Evolutionary conservation across 2,329 filamentous ascomycete species (phyloP).

Genomic region (Pleoardoris graminearum): DNA sequence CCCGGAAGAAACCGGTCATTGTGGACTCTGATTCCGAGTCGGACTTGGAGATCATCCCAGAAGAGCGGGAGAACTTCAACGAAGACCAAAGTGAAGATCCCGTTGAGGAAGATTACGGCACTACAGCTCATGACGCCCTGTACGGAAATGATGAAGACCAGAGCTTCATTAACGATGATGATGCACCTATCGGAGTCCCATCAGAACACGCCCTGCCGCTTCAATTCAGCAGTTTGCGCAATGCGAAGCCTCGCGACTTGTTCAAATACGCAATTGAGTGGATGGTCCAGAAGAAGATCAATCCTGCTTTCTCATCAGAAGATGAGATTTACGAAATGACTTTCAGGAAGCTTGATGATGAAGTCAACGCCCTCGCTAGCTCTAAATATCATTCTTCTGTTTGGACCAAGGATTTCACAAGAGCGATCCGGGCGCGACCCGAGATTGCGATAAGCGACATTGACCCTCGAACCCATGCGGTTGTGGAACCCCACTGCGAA

Average conservation of each 20-base stretch:
- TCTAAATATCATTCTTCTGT: slow-evolving; percentile 73
- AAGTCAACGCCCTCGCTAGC: slow-evolving; percentile 67
- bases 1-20: slow-evolving; percentile 25
- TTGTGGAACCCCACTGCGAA: slow-evolving; percentile 56
- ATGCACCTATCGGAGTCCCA: slow-evolving; percentile 56
- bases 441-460: not conserved
- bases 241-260: slow-evolving; percentile 70
- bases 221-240: slow-evolving; percentile 67
- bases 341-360: slow-evolving; percentile 72
- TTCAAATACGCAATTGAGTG: slow-evolving; percentile 77
- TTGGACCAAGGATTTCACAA: slow-evolving; percentile 70
- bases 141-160: slow-evolving; percentile 61
- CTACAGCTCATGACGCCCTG: slow-evolving; percentile 49
- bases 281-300: slow-evolving; percentile 79
- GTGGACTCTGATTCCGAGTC: slow-evolving; percentile 28
- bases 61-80: slow-evolving; percentile 32
- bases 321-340: slow-evolving; percentile 69
- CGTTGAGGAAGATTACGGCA: slow-evolving; percentile 23
- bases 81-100: slow-evolving; percentile 11
- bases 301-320: slow-evolving; percentile 67
- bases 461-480: slow-evolving; percentile 46
- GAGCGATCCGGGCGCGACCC: slow-evolving; percentile 67
- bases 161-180: slow-evolving; percentile 67
- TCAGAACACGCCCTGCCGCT: slow-evolving; percentile 66
- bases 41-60: slow-evolving; percentile 40